These are phyloP conservation scores for Crotalaria pallida DNA, from an alignment of 306 rosid genomes.

Conservation along the genomic window DNA sequence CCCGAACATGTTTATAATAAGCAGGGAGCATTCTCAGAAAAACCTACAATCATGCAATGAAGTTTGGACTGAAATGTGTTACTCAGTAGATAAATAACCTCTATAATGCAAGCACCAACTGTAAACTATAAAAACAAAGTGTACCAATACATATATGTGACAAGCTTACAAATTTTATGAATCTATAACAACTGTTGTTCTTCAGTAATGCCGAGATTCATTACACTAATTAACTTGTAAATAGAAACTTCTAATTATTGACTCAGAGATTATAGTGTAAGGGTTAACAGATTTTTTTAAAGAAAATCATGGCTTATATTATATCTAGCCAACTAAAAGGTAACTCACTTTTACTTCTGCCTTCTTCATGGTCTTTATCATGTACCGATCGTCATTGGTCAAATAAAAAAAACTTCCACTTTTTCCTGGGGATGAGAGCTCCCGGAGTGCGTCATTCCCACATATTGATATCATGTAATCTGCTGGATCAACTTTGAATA, in stretches of 20 bases:
- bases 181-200: neutral
- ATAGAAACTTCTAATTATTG: neutral
- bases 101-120: neutral
- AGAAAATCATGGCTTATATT: neutral
- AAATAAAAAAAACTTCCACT: slow-evolving; percentile 96
- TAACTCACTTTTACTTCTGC: slow-evolving; percentile 88
- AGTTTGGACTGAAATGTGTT: slow-evolving; percentile 18
- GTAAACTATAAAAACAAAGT: neutral
- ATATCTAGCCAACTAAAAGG: neutral
- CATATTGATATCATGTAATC: slow-evolving; percentile 96
- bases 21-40: slow-evolving; percentile 91
- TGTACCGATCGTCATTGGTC: slow-evolving; percentile 86
- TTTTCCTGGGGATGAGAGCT: slow-evolving; percentile 96
- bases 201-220: neutral
- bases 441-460: slow-evolving; percentile 88
- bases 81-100: neutral
- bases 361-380: slow-evolving; percentile 96
- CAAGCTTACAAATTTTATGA: neutral
- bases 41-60: slow-evolving; percentile 49
- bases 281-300: neutral
- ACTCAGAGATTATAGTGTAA: neutral
- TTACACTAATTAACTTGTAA: neutral
- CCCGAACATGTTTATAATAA: slow-evolving; percentile 77
- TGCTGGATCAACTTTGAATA: slow-evolving; percentile 95
- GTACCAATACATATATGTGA: neutral